These are phyloP conservation scores for Colletotrichum godetiae DNA, from an alignment of 2,329 filamentous ascomycete genomes.

Conservation along the genomic window DNA sequence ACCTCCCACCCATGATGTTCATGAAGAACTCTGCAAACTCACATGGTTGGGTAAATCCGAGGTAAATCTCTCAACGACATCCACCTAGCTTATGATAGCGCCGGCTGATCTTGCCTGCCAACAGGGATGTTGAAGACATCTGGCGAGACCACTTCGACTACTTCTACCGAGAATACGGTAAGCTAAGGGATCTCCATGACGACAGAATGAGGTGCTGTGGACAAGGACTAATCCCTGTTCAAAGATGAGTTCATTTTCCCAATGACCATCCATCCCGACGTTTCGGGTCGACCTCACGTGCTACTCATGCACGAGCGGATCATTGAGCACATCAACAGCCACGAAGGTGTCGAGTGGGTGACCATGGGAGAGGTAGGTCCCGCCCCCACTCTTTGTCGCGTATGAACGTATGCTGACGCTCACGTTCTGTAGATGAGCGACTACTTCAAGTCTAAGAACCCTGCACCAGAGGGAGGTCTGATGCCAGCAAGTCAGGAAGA, in stretches of 20 bases:
- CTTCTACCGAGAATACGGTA: conserved; percentile 75
- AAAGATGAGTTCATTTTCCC: conserved; percentile 79
- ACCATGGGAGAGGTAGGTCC: conserved; percentile 69
- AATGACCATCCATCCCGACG: conserved; percentile 81
- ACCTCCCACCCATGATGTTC: conserved; percentile 77
- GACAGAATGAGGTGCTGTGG: too few relatives aligned
- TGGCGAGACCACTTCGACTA: conserved; percentile 78
- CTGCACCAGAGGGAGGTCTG: conserved; percentile 65
- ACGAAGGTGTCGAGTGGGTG: conserved; percentile 72
- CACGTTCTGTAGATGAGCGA: conserved; percentile 64
- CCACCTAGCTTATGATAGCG: rapidly evolving
- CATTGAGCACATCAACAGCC: conserved; percentile 76
- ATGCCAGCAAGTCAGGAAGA: conserved; percentile 60
- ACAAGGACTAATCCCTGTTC: neutral
- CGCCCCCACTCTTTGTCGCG: too few relatives aligned
- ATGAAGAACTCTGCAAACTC: conserved; percentile 74
- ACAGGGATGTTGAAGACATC: conserved; percentile 69
- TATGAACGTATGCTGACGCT: neutral
- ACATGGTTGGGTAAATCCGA: conserved; percentile 68
- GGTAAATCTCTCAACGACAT: conserved; percentile 35
- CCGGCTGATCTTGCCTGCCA: neutral
- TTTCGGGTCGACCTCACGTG: conserved; percentile 77
- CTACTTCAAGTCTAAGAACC: conserved; percentile 76
- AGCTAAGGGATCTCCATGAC: neutral
- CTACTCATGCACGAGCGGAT: conserved; percentile 78